Base-by-base conservation (phyloP, 768 basidiomycete species). In the Auriscalpium vulgare region DNA sequence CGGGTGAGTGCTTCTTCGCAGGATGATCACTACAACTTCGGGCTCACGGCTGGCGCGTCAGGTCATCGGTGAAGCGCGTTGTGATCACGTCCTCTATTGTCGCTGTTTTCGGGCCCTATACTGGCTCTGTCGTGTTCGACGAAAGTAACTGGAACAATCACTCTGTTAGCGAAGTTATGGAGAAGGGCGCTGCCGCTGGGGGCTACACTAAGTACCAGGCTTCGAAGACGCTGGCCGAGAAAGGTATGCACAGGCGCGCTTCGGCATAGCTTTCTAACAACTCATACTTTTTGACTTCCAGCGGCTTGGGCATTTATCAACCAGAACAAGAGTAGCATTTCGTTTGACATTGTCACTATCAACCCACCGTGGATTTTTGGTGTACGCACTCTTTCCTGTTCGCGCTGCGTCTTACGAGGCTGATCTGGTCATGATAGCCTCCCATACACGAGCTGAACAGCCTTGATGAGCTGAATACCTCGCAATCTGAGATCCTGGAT, bases 31-130 rank as follows among this genome's bases (percentile, higher is more conserved):
- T 14, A n/a, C 19, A 21, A 34, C 3, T 21, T 40, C 4, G 8
- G 11, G 17, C 35, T 47, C n/a, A 47, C 45, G 10, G 17, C n/a
- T 37, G 21, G 13, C 38, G 8, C 8, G 17, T 2, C 54, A 69
- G 70, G 54, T 54, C 66, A 4, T 43, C 62, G 3, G 64, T 78
- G 57, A 68, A 76, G 66, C 67, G 78, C 16, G 68, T 78, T 4
- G 74, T 78, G 16, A 62, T 78, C 59, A 78, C 76, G 8, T 71
- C 72, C 2, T 75, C 74, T 3, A 67, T 69, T 51, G 76, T 74
- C 19, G 54, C 71, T 9, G 36, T 69, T 14, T 14, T 63, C 65
- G n/a, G n/a, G n/a, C n/a, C n/a, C n/a, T n/a, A n/a, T n/a, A n/a
- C n/a, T 9, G 46, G 43, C 21, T 47, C 37, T 45, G n/a, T 19